Evolutionary conservation across 306 rosid genomes (phyloP).

Genomic region (Cyclanthera cordifolia): DNA sequence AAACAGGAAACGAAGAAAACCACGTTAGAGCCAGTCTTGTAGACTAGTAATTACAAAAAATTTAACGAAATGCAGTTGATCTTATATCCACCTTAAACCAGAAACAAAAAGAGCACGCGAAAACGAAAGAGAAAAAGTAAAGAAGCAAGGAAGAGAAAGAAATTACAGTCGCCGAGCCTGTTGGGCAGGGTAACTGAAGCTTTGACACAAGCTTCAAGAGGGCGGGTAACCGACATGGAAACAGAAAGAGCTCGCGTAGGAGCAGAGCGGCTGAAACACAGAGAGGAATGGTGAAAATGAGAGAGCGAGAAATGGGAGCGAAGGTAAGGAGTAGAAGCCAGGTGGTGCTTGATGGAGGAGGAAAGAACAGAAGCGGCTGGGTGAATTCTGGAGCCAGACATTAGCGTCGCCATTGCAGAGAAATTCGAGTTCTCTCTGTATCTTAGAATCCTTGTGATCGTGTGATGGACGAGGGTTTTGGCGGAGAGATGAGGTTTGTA

Average conservation of each 20-base stretch:
- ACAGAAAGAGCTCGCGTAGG: conserved; percentile 26
- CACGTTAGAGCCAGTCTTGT: not conserved
- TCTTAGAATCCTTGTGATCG: not conserved
- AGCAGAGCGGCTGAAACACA: conserved; percentile 3
- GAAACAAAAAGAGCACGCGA: not conserved
- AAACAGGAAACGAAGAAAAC: not conserved
- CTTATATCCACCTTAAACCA: not conserved
- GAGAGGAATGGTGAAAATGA: conserved; percentile 6
- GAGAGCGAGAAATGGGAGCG: conserved; percentile 22
- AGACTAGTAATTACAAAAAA: not conserved
- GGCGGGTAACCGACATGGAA: conserved; percentile 44
- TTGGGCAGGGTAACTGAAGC: conserved; percentile 51
- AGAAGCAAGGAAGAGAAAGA: not conserved
- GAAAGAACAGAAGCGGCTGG: conserved; percentile 51
- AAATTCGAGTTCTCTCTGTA: not conserved
- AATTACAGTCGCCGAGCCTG: conserved; percentile 70
- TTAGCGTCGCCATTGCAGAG: conserved; percentile 17
- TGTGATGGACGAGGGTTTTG: not conserved
- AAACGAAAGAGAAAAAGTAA: not conserved
- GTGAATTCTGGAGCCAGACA: conserved; percentile 49
- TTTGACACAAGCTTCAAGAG: conserved; percentile 61
- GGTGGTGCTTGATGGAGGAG: conserved; percentile 38
- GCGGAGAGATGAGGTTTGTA: not conserved
- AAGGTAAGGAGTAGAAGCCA: conserved; percentile 17
- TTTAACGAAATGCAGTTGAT: not conserved